These are phyloP conservation scores for Shiraia sp. DNA, from an alignment of 2,329 filamentous ascomycete species.

Conservation along the genomic window DNA sequence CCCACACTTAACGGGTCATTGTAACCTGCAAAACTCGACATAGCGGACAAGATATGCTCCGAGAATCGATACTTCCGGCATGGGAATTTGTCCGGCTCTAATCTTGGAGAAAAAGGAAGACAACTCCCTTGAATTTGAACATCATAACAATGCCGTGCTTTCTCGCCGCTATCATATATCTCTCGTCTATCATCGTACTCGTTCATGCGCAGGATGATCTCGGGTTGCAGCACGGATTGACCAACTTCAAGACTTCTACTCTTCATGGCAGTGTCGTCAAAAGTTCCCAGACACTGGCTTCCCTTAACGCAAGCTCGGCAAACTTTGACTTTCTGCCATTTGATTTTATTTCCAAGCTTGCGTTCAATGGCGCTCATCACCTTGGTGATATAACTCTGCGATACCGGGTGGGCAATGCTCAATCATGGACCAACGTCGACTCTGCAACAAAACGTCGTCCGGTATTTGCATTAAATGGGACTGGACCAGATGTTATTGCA, in stretches of 20 bases:
- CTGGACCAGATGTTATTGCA: slow-evolving; percentile 36
- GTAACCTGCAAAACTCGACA: no score
- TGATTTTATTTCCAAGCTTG: slow-evolving; percentile 54
- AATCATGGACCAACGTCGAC: slow-evolving; percentile 53
- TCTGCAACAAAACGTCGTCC: slow-evolving; percentile 50
- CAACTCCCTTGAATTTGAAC: no score
- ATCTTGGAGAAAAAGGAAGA: no score
- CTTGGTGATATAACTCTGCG: slow-evolving; percentile 62
- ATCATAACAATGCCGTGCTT: no score
- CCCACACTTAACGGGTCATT: no score
- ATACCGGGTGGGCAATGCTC: slow-evolving; percentile 50
- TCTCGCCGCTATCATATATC: neutral
- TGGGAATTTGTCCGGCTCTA: no score
- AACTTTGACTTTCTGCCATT: slow-evolving; percentile 61
- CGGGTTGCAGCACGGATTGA: slow-evolving; percentile 21
- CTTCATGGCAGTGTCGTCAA: slow-evolving; percentile 22
- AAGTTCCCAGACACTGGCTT: slow-evolving; percentile 25
- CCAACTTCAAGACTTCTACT: slow-evolving; percentile 12
- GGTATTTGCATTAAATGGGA: slow-evolving; percentile 33
- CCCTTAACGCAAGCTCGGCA: slow-evolving; percentile 21
- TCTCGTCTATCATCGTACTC: slow-evolving; percentile 1
- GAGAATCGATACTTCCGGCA: no score
- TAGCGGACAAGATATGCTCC: no score
- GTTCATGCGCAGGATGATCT: slow-evolving; percentile 21
- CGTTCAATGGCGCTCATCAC: slow-evolving; percentile 60